phyloP scores from a whole-genome alignment of 148 eudicot genomes.

The Mesembryanthemum crystallinum region DNA sequence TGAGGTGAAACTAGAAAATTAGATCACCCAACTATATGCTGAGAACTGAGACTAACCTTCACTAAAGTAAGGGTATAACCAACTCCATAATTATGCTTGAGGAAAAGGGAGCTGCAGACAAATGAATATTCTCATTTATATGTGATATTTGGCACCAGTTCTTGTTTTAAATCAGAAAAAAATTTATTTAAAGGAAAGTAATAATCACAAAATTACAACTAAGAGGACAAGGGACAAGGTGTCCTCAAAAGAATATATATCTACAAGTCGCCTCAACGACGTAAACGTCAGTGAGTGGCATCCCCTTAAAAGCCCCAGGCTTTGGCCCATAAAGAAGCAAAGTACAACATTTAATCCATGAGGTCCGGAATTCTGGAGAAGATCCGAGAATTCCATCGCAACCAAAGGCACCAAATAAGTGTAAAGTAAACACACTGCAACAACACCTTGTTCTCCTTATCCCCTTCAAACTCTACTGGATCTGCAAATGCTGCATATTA shows the following conservation, averaged over 20 bases:
- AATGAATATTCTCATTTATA: slow-evolving; percentile 22
- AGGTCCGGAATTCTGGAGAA: too few species aligned
- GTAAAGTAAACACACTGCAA: too few species aligned
- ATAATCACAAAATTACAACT: neutral
- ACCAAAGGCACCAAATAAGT: too few species aligned
- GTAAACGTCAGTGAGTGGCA: too few species aligned
- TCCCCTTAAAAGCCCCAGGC: too few species aligned
- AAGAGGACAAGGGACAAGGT: neutral
- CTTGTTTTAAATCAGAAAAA: neutral
- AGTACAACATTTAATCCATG: too few species aligned
- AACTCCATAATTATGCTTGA: slow-evolving; percentile 97
- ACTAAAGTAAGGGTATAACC: slow-evolving; percentile 97
- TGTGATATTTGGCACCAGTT: neutral
- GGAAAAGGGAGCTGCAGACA: slow-evolving; percentile 71
- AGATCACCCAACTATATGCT: slow-evolving; percentile 11
- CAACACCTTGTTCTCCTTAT: too few species aligned
- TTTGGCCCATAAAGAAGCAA: too few species aligned
- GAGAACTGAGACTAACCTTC: slow-evolving; percentile 53
- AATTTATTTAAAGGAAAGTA: neutral
- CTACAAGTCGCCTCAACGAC: too few species aligned
- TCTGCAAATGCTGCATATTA: too few species aligned
- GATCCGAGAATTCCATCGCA: too few species aligned
- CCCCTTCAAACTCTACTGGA: too few species aligned
- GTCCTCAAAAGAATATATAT: neutral
- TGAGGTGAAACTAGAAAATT: slow-evolving; percentile 8